Evolutionary conservation across 2,329 filamentous ascomycete genomes (phyloP), one percentile per base, ranked within the genome.

Genomic region (Hymenoscyphus fraxineus): DNA sequence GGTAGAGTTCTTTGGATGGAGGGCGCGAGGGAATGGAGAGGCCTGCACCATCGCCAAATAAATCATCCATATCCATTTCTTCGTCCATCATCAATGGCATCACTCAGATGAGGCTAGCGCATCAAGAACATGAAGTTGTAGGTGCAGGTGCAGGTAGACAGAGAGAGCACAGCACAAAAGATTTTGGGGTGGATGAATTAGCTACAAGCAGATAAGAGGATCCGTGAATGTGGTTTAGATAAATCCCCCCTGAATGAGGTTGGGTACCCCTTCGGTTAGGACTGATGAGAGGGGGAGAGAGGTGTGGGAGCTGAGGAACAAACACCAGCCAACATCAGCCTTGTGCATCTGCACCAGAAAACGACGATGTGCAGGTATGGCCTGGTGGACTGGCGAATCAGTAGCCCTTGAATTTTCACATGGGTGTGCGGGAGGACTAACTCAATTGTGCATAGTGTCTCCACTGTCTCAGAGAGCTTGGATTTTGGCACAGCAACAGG

Each of bases 41-140:
- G 70, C 85, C 84, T 74, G 86, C 83, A 68, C 87, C 83, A 74
- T 92, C 90, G 44, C 88, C 90, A 75, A 93, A 93, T 40, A 93
- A 81, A 74, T 93, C 90, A 72, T 87, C 85, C 70, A 88, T 80
- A 69, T 84, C 80, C 83, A 87, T 82, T 66, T 76, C 77, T 61
- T 81, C 78, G 61, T 85, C 85, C 76, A 86, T 79, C 73, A 85
- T 85, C 73, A 83, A 74, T 64, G 80, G 80, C 79, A 82, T 83
- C 19, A 64, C 66, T 63, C 44, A 56, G 55, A 27, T 35, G 27
- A 55, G 38, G 27, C 40, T 31, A 9, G 44, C 27, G 32, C 44
- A 15, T 55, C 16, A n/a, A 59, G 35, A 35, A 35, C 47, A 54
- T 54, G 47, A 27, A 27, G 19, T n/a, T 54, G 47, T 13, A 27